Conservation (phyloP, 2,329 filamentous ascomycete genomes). For the Capronia coronata region DNA sequence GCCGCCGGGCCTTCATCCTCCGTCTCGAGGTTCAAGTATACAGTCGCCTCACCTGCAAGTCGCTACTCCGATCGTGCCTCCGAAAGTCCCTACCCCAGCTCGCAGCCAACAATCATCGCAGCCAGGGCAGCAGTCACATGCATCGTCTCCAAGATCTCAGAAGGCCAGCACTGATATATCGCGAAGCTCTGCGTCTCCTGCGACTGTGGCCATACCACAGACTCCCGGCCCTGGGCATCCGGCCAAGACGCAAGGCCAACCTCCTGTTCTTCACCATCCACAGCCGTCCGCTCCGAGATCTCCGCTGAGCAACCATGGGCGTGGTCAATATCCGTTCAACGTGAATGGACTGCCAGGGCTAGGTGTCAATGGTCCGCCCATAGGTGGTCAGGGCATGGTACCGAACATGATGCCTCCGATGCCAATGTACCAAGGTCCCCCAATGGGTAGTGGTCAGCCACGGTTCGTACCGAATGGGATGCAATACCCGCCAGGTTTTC, state of each 20-base stretch:
- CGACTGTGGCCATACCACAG: conserved; percentile 57
- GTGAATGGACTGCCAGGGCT: conserved; percentile 50
- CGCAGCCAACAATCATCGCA: conserved; percentile 72
- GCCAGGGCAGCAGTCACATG: conserved; percentile 67
- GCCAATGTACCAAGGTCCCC: conserved; percentile 46
- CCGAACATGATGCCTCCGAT: conserved; percentile 51
- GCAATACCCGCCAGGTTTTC: conserved; percentile 54
- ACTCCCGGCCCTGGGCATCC: conserved; percentile 57
- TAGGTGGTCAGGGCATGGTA: conserved; percentile 48
- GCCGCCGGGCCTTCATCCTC: conserved; percentile 48
- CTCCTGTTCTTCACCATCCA: conserved; percentile 49
- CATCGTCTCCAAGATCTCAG: conserved; percentile 56
- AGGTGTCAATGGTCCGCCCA: conserved; percentile 51
- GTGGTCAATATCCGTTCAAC: conserved; percentile 49
- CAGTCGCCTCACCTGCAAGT: conserved; percentile 74
- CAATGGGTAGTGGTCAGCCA: conserved; percentile 49
- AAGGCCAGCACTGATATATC: conserved; percentile 50
- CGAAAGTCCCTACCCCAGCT: conserved; percentile 75
- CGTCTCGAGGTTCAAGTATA: conserved; percentile 48
- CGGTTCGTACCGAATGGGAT: conserved; percentile 48
- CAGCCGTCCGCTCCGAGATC: conserved; percentile 59
- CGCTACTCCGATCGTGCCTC: conserved; percentile 74
- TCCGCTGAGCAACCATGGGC: conserved; percentile 56
- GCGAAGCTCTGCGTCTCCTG: conserved; percentile 56
- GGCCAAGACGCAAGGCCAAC: conserved; percentile 53